Evolutionary conservation across 1,284 basidiomycete genomes (phyloP), one percentile per base, ranked within the genome.

Genomic region (Cystobasidium pallidum): DNA sequence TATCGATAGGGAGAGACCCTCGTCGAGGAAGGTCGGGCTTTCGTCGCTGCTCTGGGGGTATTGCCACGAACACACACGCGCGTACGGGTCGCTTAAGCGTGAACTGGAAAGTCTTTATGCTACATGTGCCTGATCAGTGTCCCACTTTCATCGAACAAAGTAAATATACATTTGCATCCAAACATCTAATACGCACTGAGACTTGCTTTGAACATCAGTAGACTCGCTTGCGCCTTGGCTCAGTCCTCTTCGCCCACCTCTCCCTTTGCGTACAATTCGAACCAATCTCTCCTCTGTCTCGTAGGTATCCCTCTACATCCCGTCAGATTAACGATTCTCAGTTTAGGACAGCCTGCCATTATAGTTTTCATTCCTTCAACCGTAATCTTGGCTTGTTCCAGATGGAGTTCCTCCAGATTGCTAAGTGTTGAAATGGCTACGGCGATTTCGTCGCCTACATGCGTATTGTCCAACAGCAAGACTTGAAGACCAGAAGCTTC

Each of bases 261-360:
- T 24, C 72, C 72, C 28, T 36, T 39, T 55, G 47, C 72, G 30
- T 67, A 73, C 55, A 54, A n/a, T 34, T 66, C 66, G 47, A 73
- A 73, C 58, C 64, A 66, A 51, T 67, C 65, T 45, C 72, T 73
- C 13, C 72, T 47, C 49, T 67, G 66, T 32, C 51, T 49, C 17
- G 62, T 64, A 41, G 72, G 72, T 52, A 73, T 73, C 11, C 72
- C 72, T 63, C 72, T 59, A 47, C 72, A 73, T 26, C 72, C 72
- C 8, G 49, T 73, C 11, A 73, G 45, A 45, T 73, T 65, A 30
- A 73, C 54, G 32, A 67, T 41, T 11, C 66, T 52, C 54, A 73
- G 36, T 24, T 68, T 67, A 21, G 64, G 57, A 58, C 65, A 73
- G 2, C 64, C 64, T 55, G 62, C 55, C 64, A 73, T 67, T 52